Conservation (phyloP, 73 alveolate genomes). For the Paramecium caudatum region DNA sequence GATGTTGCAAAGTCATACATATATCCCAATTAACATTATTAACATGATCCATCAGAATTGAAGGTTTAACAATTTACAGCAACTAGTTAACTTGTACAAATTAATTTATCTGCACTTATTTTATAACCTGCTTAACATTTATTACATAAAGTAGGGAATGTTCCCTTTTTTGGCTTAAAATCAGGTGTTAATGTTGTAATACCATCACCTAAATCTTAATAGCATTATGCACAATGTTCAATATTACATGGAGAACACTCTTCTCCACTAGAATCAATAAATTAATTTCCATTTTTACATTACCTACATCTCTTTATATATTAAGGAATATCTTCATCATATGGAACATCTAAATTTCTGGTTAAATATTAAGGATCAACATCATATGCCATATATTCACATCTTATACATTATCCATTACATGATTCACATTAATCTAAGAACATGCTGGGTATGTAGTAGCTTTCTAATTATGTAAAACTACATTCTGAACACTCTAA, state of each 20-base stretch:
- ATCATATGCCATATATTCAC: slow-evolving; percentile 59
- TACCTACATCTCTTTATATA: slow-evolving; percentile 43
- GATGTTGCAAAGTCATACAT: background rate
- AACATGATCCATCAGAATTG: slow-evolving; percentile 11
- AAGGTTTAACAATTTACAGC: background rate
- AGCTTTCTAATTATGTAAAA: background rate
- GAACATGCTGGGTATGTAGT: background rate
- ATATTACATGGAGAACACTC: background rate
- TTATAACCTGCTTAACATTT: slow-evolving; percentile 21
- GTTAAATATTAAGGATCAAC: background rate
- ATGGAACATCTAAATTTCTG: background rate
- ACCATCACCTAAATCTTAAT: slow-evolving; percentile 5
- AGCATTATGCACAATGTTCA: background rate
- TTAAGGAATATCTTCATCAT: background rate
- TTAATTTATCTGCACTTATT: slow-evolving; percentile 9
- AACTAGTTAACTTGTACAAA: background rate
- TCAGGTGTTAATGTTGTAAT: slow-evolving; percentile 3
- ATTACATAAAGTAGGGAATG: background rate
- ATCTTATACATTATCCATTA: background rate
- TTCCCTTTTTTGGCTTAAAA: background rate
- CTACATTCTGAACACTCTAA: background rate
- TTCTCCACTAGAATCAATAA: background rate
- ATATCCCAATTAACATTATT: background rate
- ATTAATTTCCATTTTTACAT: background rate
- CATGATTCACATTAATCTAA: background rate